Percentiles rank a stretch among this genome's conserved stretches.
phyloP scores from a whole-genome alignment of 345 rosid species.

The Ailanthus altissimus region DNA sequence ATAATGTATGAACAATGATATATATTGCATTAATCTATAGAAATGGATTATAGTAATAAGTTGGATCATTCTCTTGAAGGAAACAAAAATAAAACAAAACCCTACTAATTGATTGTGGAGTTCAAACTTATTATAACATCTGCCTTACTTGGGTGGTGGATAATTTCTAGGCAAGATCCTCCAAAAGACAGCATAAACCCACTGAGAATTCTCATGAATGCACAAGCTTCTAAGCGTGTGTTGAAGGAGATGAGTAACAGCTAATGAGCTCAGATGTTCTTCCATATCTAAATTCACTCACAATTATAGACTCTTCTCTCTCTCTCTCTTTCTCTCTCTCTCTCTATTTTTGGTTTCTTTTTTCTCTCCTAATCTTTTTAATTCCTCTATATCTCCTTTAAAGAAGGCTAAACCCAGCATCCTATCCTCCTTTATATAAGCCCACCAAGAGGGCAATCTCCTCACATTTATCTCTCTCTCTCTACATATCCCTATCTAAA shows the following conservation, averaged over 20 bases:
- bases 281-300: constrained; percentile 51
- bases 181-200: constrained; percentile 99
- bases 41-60: constrained; percentile 14
- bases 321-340: background rate
- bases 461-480: constrained; percentile 29
- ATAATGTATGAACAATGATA: background rate
- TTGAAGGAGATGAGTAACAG: constrained; percentile 95
- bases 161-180: constrained; percentile 98
- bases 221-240: constrained; percentile 93
- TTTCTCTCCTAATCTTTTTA: constrained; percentile 14
- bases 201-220: constrained; percentile 79
- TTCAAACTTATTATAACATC: background rate
- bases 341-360: background rate
- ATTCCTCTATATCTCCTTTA: constrained; percentile 27
- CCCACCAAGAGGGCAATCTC: constrained; percentile 34
- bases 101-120: background rate
- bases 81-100: constrained; percentile 16
- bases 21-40: background rate
- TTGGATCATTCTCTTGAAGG: constrained; percentile 21
- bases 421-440: constrained; percentile 62
- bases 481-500: background rate
- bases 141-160: constrained; percentile 95
- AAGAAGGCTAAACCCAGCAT: constrained; percentile 50
- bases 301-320: background rate
- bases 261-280: constrained; percentile 79